These are phyloP conservation scores for Colletotrichum liriopes DNA, from an alignment of 2,329 filamentous ascomycete species.

Conservation along the genomic window DNA sequence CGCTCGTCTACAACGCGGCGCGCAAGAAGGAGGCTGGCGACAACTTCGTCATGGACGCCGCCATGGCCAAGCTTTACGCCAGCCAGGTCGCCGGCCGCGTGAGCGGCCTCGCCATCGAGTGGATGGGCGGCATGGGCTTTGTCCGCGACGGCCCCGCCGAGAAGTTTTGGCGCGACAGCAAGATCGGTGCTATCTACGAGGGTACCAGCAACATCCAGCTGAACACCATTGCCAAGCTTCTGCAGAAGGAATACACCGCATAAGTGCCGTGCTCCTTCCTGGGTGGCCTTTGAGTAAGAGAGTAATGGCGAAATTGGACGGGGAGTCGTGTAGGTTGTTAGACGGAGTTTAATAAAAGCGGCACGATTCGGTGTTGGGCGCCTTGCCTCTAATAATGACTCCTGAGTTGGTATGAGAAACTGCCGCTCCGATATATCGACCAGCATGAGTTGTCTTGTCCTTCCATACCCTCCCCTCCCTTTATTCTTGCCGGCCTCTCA, in stretches of 20 bases:
- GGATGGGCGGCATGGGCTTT: conserved; percentile 99
- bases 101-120: conserved; percentile 89
- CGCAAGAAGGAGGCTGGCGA: conserved; percentile 98
- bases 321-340: conserved; percentile 31
- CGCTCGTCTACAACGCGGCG: conserved; percentile 94
- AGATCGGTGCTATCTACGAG: conserved; percentile 98
- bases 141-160: conserved; percentile 96
- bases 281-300: background rate
- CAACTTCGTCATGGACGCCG: conserved; percentile 94
- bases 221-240: conserved; percentile 75
- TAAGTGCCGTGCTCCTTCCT: conserved; percentile 43
- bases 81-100: conserved; percentile 94
- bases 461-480: background rate
- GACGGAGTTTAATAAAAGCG: conserved; percentile 41
- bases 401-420: background rate
- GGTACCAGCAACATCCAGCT: conserved; percentile 86
- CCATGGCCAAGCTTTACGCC: conserved; percentile 97
- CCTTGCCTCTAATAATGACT: background rate
- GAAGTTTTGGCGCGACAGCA: conserved; percentile 98
- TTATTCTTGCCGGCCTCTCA: background rate
- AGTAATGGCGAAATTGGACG: conserved; percentile 4
- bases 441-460: background rate
- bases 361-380: conserved; percentile 35
- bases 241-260: conserved; percentile 74
- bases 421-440: background rate